Evolutionary conservation across 495 filamentous ascomycete genomes (phyloP), one percentile per base, ranked within the genome.

Genomic region (Xylaria venustula): DNA sequence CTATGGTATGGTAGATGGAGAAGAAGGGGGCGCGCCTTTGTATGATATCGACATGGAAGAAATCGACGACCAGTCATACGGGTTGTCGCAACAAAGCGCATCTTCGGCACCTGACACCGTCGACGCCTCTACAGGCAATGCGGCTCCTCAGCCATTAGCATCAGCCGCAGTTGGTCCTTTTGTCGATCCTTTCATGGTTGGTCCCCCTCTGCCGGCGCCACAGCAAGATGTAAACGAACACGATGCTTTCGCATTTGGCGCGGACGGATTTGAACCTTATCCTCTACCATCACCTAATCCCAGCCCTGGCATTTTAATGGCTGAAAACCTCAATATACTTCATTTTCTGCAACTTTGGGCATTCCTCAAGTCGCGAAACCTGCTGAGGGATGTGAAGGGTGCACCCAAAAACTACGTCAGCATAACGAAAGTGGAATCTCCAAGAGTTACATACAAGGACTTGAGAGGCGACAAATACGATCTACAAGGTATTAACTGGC

Each of bases 401-500:
- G 51, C 17, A 11, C 60, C 60, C 11, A 20, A 15, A 23, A 42
- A 62, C 19, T 25, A 15, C 7, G 3, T 20, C 7, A 62, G 44
- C 15, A 26, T 62, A 26, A 51, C n/a, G 20, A 20, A 57, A 9
- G 17, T 51, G 2, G 34, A 42, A 22, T 9, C 20, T 20, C 37
- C 44, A 8, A 68, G 65, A 23, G 63, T 80, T 22, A 52, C 67
- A 7, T 77, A 77, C 49, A 58, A 68, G 4, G 83, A 88, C 60
- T 74, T 86, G 15, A 71, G 79, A 20, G 83, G 82, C 1, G 86
- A 89, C 40, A 67, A 70, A 19, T 89, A 77, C 64, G 92, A 96
- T 68, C 71, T 91, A 26, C 91, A 96, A 68, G 89, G 91, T 51
- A 88, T 96, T 40, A 79, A 89, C 48, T 96, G 92, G 85, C 77